Evolutionary conservation across 2,329 filamentous ascomycete species (phyloP), one percentile per base, ranked within the genome.

Genomic region (Didymella pomorum): DNA sequence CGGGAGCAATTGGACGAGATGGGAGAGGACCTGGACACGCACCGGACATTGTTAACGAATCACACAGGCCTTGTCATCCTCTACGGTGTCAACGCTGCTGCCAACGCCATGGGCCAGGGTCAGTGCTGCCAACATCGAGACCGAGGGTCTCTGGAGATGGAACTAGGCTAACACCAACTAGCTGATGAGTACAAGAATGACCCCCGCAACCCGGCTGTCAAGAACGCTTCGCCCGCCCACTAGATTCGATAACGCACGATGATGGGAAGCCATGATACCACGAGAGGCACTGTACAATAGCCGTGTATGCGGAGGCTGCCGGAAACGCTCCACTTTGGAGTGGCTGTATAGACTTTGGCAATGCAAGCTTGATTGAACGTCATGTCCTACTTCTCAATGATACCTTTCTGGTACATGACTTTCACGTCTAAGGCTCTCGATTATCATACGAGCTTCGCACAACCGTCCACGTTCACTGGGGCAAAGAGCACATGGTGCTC

Each of bases 121-220:
- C 87, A 80, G 87, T 86, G 51, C 12, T 31, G 47, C 31, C 31
- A 26, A 37, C 6, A 1, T 3, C 4, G 29, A 54, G 35, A 23
- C 23, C 3, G 21, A 6, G 2, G 18, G 18, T 37, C 28, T 28
- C 41, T 37, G 12, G 4, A 5, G 16, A 35, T 29, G 14, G 28
- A 23, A n/a, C 12, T 23, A 49, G 49, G 39, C 70, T 76, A 49
- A 76, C 64, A 29, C 2, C 37, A 35, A 37, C 41, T 52, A 98
- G 94, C 88, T 83, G 91, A 91, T 72, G 92, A 98, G 84, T 97
- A 87, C 87, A 96, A 93, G 89, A 96, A 97, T 85, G 94, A 98
- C 82, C 92, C 93, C 69, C 89, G 93, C 80, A 97, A 97, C 87
- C 88, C 88, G 68, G 68, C 70, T 48, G 55, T 70, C 56, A 76